Evolutionary conservation across 2,329 filamentous ascomycete genomes (phyloP).

Genomic region (Pseudogymnoascus sp.): DNA sequence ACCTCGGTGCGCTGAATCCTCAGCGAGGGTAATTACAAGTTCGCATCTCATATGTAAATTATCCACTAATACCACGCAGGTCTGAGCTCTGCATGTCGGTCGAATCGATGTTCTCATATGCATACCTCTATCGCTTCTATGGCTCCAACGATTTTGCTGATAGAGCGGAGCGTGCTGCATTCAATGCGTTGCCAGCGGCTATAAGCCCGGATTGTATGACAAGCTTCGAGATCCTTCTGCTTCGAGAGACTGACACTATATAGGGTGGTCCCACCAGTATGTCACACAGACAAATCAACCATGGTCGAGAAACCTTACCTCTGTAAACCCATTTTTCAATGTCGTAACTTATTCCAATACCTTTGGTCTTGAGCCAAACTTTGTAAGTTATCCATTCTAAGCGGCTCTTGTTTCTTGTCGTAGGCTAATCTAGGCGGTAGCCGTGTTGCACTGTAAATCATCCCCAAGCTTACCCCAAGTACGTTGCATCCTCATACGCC

Average conservation of each 20-base stretch:
- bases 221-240: background rate
- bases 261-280: conserved; percentile 47
- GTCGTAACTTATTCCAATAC: conserved; percentile 32
- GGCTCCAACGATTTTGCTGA: conserved; percentile 38
- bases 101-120: conserved; percentile 28
- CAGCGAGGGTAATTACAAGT: conserved; percentile 25
- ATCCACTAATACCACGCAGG: background rate
- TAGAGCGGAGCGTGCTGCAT: conserved; percentile 41
- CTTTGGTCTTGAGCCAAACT: conserved; percentile 43
- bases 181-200: conserved; percentile 45
- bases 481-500: conserved; percentile 36
- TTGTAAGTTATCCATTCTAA: conserved; percentile 13
- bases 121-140: conserved; percentile 28
- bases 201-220: conserved; percentile 37
- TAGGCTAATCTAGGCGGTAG: conserved; percentile 11
- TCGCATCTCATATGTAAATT: background rate
- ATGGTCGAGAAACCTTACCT: conserved; percentile 32
- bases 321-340: conserved; percentile 36
- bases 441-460: conserved; percentile 53
- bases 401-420: background rate
- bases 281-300: conserved; percentile 46
- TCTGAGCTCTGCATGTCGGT: conserved; percentile 30
- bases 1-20: conserved; percentile 31
- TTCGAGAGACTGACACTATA: background rate
- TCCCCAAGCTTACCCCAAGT: conserved; percentile 48